Evolutionary conservation across 129 eudicot genomes (phyloP), one percentile per base, ranked within the genome.

Genomic region (Lactuca sativa): DNA sequence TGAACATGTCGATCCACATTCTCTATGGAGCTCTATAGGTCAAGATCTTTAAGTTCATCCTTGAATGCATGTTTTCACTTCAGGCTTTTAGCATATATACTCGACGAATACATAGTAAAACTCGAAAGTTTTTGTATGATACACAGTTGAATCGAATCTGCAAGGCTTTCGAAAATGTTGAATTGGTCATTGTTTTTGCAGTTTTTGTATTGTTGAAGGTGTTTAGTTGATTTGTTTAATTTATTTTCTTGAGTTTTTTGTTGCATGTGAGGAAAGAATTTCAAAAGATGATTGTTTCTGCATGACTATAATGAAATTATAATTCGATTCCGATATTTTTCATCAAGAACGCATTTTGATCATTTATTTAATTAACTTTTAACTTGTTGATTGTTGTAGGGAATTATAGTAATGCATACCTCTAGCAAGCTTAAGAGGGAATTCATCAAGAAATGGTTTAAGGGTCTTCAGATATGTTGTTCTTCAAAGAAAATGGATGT

Each of bases 361-460:
- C 9, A 40, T 7, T 40, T 7, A 72, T 21, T 14, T 43, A 21
- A 48, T 51, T 33, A 16, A 14, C 0, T 12, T 38, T 7, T 16
- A 12, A 11, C 41, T 52, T 34, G n/a, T 38, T 9, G 9, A 34
- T 80, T 49, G 5, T 51, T 58, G 57, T 64, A 31, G 80, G 49
- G 8, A 40, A 40, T 40, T 1, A 7, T 7, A 40, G 9, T 6
- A 7, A 77, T 74, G 80, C 70, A 76, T 72, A 33, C 57, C 62
- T 70, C 77, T 43, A 76, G 15, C 34, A 64, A 59, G 56, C 70
- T 69, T 12, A 90, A 79, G 76, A 75, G 60, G 48, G 86, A 85
- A 64, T 87, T 90, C 68, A 38, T 85, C 40, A 83, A 77, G 78
- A 83, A 78, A 87, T 90, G 95, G 97, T 65, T 85, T 21, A 77